Percentiles rank a stretch among this genome's conserved stretches.
Evolutionary conservation across 306 rosid genomes (phyloP).

Genomic region (Vigna trinervia): DNA sequence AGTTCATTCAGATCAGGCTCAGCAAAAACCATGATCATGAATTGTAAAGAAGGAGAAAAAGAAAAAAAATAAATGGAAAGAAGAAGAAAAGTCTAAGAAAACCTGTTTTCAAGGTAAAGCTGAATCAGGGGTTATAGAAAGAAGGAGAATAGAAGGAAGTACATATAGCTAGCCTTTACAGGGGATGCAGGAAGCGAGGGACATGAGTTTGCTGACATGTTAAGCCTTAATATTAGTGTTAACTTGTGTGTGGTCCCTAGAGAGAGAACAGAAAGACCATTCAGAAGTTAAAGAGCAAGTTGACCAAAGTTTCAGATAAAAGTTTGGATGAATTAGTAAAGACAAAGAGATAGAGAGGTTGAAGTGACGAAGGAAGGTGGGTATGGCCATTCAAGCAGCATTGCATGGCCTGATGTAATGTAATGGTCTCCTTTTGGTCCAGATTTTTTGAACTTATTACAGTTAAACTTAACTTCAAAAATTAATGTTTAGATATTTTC

Average conservation of each 20-base stretch:
- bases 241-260: not conserved
- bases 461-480: too few species aligned
- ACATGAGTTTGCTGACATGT: not conserved
- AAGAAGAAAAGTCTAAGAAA: not conserved
- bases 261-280: not conserved
- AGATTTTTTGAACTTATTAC: not conserved
- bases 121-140: conserved; percentile 14
- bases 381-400: conserved; percentile 7
- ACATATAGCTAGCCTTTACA: not conserved
- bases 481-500: not conserved
- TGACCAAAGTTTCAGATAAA: conserved; percentile 31
- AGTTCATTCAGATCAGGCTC: not conserved
- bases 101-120: not conserved
- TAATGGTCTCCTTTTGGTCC: not conserved
- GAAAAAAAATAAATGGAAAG: not conserved
- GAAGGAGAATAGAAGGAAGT: not conserved
- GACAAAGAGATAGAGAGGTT: not conserved
- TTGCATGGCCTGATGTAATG: not conserved
- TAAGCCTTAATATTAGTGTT: not conserved
- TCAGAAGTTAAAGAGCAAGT: conserved; percentile 20
- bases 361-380: conserved; percentile 42
- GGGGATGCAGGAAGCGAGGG: not conserved
- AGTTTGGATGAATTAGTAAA: conserved; percentile 37
- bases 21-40: conserved; percentile 31
- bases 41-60: not conserved